phyloP scores from a whole-genome alignment of 257 asterid genomes.

The Fraxinus quadrangulata region DNA sequence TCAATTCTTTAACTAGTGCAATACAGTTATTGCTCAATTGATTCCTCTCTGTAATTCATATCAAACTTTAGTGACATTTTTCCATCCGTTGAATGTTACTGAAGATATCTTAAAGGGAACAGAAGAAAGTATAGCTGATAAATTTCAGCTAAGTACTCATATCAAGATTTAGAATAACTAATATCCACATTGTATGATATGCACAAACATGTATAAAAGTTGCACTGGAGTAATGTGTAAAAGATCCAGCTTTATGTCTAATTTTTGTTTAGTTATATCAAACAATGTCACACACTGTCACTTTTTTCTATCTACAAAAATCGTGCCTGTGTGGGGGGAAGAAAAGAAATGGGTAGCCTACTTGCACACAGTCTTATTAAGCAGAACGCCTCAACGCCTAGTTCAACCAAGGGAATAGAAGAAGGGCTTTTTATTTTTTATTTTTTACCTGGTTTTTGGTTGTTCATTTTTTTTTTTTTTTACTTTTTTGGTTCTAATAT shows the following conservation, averaged over 20 bases:
- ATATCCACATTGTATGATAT: not conserved
- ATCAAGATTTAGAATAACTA: not conserved
- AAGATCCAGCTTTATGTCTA: not conserved
- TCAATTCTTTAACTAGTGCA: not conserved
- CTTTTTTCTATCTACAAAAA: not conserved
- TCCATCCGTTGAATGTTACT: not conserved
- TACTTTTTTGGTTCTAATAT: not conserved
- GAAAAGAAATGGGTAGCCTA: not conserved
- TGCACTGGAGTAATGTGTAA: not conserved
- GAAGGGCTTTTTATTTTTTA: not conserved
- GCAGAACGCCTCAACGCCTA: not conserved
- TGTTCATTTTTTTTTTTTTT: not conserved
- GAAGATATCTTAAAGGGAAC: not conserved
- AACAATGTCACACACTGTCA: not conserved
- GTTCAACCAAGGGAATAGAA: not conserved
- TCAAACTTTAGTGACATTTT: not conserved
- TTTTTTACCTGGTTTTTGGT: conserved; percentile 5
- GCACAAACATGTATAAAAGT: not conserved
- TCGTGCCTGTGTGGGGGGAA: not conserved
- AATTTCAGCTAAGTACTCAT: not conserved
- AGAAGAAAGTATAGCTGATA: not conserved
- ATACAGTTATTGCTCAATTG: not conserved
- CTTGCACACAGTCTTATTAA: not conserved
- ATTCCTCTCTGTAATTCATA: not conserved
- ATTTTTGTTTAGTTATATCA: not conserved